phyloP scores from a whole-genome alignment of 2,329 filamentous ascomycete genomes.

The Chalara sp. region DNA sequence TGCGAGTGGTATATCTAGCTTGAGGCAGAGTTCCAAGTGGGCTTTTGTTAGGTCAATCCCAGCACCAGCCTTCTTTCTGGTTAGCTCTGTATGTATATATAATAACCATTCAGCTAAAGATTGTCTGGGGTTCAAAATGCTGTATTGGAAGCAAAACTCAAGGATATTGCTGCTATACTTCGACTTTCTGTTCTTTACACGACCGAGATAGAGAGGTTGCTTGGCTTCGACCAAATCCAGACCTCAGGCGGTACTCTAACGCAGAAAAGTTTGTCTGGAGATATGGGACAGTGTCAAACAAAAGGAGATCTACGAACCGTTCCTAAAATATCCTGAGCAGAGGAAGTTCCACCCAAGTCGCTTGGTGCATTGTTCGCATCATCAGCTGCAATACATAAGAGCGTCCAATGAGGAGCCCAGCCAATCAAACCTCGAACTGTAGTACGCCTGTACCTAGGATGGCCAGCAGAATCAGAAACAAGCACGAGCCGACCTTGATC shows the following conservation, averaged over 20 bases:
- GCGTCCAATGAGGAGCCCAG: slow-evolving; percentile 91
- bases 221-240: too few species aligned
- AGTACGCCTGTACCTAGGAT: slow-evolving; percentile 82
- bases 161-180: not conserved
- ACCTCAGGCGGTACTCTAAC: too few species aligned
- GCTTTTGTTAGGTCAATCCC: slow-evolving; percentile 69
- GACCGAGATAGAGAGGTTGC: too few species aligned
- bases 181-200: too few species aligned
- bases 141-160: not conserved
- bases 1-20: slow-evolving; percentile 68
- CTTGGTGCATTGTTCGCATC: slow-evolving; percentile 45
- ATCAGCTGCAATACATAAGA: slow-evolving; percentile 81
- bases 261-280: too few species aligned
- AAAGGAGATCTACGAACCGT: slow-evolving; percentile 15
- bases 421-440: slow-evolving; percentile 85
- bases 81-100: not conserved
- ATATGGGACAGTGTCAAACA: too few species aligned
- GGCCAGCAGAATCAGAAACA: slow-evolving; percentile 85
- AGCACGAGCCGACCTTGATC: slow-evolving; percentile 73
- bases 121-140: not conserved
- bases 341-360: slow-evolving; percentile 34
- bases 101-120: not conserved
- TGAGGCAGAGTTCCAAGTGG: slow-evolving; percentile 79
- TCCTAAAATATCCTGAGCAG: slow-evolving; percentile 44
- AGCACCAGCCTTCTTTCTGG: slow-evolving; percentile 28